Percentiles rank a stretch among this genome's conserved stretches.
phyloP scores from a whole-genome alignment of 371 early-diverging fungal genomes.

The Mortierella sp. region DNA sequence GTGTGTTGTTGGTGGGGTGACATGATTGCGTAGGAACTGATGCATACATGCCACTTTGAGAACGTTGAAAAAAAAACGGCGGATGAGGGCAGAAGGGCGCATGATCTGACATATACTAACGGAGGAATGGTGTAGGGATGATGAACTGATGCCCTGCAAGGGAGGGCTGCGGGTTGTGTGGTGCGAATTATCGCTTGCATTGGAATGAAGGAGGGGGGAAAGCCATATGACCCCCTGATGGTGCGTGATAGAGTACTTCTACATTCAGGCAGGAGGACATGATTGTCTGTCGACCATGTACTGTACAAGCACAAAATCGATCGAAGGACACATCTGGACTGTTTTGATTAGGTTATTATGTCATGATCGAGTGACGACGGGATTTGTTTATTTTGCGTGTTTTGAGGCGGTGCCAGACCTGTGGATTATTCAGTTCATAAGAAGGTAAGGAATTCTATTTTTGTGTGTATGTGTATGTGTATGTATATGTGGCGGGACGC shows the following conservation, averaged over 20 bases:
- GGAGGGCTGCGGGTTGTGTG: neutral
- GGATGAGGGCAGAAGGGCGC: too few species aligned
- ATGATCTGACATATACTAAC: too few species aligned
- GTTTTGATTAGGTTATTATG: neutral
- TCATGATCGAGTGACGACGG: neutral
- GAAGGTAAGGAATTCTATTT: neutral
- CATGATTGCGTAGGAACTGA: too few species aligned
- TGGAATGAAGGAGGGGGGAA: neutral
- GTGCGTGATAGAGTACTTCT: neutral
- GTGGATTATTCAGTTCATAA: too few species aligned
- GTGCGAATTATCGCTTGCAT: neutral
- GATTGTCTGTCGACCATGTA: neutral
- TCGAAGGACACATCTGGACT: neutral
- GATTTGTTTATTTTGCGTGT: neutral
- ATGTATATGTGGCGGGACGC: neutral
- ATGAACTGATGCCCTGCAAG: too few species aligned
- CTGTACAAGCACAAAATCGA: neutral
- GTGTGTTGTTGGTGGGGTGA: too few species aligned
- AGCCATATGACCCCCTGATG: neutral
- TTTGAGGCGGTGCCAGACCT: constrained; percentile 6
- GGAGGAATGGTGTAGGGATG: too few species aligned
- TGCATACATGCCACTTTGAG: too few species aligned
- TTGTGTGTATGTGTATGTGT: neutral
- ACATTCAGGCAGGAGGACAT: too few species aligned
- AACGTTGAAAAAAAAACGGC: too few species aligned